Evolutionary conservation across 805 yeast species (phyloP).

Genomic region (Candida fluviatilis): DNA sequence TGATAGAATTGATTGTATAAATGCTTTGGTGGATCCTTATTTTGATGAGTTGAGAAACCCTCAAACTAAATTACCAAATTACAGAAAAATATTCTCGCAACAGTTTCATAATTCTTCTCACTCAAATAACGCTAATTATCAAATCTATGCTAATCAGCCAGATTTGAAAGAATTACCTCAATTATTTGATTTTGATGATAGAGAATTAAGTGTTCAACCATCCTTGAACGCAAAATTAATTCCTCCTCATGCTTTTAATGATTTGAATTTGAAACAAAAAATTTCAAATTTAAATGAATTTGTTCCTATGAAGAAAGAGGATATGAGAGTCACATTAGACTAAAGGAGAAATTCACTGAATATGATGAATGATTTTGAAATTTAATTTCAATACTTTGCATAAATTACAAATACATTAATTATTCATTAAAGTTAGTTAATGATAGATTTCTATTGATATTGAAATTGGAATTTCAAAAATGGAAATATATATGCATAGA

Average conservation of each 20-base stretch:
- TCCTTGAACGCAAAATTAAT: conserved; percentile 34
- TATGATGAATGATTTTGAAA: no score
- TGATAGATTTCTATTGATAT: no score
- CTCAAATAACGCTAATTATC: conserved; percentile 41
- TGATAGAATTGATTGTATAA: conserved; percentile 56
- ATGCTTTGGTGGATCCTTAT: conserved; percentile 49
- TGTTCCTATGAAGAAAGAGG: conserved; percentile 35
- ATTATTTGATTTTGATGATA: conserved; percentile 47
- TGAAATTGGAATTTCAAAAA: no score
- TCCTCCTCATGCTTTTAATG: conserved; percentile 28
- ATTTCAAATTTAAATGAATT: conserved; percentile 30
- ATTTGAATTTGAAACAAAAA: conserved; percentile 22
- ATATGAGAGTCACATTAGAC: conserved; percentile 34
- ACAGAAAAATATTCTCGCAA: conserved; percentile 38
- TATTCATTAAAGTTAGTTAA: no score
- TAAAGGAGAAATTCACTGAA: conserved; percentile 8
- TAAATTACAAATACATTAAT: no score
- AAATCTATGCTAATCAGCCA: conserved; percentile 35
- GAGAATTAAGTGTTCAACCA: conserved; percentile 48
- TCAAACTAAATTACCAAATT: conserved; percentile 37
- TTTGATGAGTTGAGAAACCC: conserved; percentile 49
- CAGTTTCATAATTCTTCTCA: conserved; percentile 25
- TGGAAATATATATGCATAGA: background rate
- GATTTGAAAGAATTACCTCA: conserved; percentile 44
- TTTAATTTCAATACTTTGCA: no score